Evolutionary conservation across 768 basidiomycete genomes (phyloP), one percentile per base, ranked within the genome.

Genomic region (Cystofilobasidium bisporidii): DNA sequence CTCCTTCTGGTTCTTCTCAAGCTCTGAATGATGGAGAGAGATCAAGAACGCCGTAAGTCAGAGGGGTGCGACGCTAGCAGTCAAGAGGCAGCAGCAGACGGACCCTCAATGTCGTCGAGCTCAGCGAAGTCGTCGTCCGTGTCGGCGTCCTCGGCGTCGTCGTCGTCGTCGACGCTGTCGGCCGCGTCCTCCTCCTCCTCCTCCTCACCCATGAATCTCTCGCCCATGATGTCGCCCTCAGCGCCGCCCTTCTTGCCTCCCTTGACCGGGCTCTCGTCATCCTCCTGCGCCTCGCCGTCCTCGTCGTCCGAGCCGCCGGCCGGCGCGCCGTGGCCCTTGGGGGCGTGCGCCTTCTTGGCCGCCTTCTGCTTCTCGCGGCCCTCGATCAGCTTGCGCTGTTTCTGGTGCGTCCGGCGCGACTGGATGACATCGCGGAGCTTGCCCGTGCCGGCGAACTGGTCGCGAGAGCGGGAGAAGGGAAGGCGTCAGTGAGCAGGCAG

Each of bases 401-500:
- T 83, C 73, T 91, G 86, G 72, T 86, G 84, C 72, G 90, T 88
- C 67, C 86, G 83, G n/a, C 93, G 81, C 8, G 85, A 82, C 72
- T 89, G 82, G 61, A 98, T 96, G 24, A 85, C 84, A 71, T 89
- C 87, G 74, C 90, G 89, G 63, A 98, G 84, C 74, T 87, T 86
- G 1, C 93, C 93, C 67, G 88, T 90, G 4, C 88, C 81, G 12
- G 86, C 88, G 72, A 93, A 93, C 79, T 93, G 91, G 74, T 86
- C n/a, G n/a, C 12, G 38, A 33, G 41, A 15, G 20, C 10, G 41
- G 38, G 15, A n/a, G 48, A 14, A 24, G 2, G 28, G n/a, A 53
- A 1, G 14, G 38, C 6, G 18, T 11, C 20, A 14, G 66, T 55
- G 22, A 47, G 12, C 36, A 38, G 43, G 24, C 20, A 9, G 22